Conservation (phyloP, 1,139 yeast genomes). For the Hansenula anomala region DNA sequence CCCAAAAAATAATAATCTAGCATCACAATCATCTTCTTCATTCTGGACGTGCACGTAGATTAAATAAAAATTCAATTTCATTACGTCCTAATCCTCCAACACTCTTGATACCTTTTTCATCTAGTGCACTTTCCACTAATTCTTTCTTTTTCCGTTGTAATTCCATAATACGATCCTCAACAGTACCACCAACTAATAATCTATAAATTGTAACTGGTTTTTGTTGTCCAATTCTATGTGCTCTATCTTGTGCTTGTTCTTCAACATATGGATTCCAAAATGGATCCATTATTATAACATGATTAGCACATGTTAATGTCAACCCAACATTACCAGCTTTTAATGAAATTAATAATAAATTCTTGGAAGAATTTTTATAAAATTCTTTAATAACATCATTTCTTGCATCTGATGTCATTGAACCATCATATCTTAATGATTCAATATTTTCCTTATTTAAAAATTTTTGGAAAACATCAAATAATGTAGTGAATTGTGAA, state of each 20-base stretch:
- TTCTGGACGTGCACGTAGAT: conserved; percentile 46
- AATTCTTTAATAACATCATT: conserved; percentile 59
- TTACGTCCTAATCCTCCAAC: conserved; percentile 61
- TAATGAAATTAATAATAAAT: conserved; percentile 66
- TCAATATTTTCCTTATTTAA: conserved; percentile 43
- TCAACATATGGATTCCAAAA: conserved; percentile 97
- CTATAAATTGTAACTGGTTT: conserved; percentile 71
- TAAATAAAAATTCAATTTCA: conserved; percentile 78
- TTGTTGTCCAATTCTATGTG: conserved; percentile 88
- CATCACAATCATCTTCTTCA: too few relatives aligned
- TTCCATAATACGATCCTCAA: conserved; percentile 80
- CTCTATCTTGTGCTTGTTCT: conserved; percentile 94
- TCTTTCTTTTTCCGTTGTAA: conserved; percentile 72
- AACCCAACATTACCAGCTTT: conserved; percentile 93
- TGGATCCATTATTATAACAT: conserved; percentile 86
- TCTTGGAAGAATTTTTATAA: conserved; percentile 46
- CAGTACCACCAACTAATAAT: conserved; percentile 59
- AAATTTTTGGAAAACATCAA: conserved; percentile 63
- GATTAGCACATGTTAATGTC: conserved; percentile 89
- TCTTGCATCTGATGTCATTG: conserved; percentile 65
- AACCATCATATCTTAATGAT: conserved; percentile 73
- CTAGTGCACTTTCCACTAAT: conserved; percentile 76
- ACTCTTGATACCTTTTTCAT: conserved; percentile 64
- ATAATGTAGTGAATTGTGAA: conserved; percentile 78
- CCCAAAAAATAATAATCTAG: too few relatives aligned